Conservation (phyloP, 495 filamentous ascomycete species). For the Entonaema liquescens region DNA sequence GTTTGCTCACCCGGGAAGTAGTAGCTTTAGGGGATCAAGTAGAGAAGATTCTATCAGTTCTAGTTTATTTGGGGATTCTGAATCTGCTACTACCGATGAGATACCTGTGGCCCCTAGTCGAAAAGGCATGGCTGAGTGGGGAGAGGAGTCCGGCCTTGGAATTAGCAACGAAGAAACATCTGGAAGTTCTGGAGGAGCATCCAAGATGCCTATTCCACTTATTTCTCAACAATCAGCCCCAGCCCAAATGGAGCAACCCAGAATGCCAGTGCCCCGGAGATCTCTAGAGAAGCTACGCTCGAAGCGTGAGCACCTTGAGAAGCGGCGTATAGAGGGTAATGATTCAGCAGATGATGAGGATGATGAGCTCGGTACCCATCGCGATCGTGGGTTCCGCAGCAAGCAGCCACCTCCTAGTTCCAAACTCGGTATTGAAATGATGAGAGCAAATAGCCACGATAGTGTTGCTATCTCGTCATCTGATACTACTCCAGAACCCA, state of each 20-base stretch:
- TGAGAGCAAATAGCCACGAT: conserved; percentile 91
- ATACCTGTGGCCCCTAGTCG: conserved; percentile 77
- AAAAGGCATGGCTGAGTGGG: conserved; percentile 76
- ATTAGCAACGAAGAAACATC: conserved; percentile 65
- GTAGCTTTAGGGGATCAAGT: conserved; percentile 79
- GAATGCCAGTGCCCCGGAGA: conserved; percentile 65
- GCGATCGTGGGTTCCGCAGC: conserved; percentile 57
- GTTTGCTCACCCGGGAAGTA: conserved; percentile 71
- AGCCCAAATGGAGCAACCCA: conserved; percentile 63
- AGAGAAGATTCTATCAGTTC: conserved; percentile 87
- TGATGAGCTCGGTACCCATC: conserved; percentile 77
- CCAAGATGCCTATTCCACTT: conserved; percentile 59
- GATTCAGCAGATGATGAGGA: conserved; percentile 94
- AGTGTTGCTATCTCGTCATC: conserved; percentile 69
- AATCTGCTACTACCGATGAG: conserved; percentile 81
- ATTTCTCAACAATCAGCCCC: conserved; percentile 75
- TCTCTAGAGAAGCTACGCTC: conserved; percentile 82
- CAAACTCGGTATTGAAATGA: conserved; percentile 93
- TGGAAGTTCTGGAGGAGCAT: conserved; percentile 41
- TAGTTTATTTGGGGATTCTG: conserved; percentile 84
- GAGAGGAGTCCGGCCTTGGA: conserved; percentile 71
- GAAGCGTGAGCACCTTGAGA: conserved; percentile 79
- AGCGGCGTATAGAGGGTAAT: conserved; percentile 75
- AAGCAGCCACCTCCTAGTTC: conserved; percentile 64
- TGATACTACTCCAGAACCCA: conserved; percentile 51